A percentile compares a stretch with the other conserved stretches of the same genome.
Conservation (phyloP, 1,284 basidiomycete species). For the Ganoderma lingzhi region DNA sequence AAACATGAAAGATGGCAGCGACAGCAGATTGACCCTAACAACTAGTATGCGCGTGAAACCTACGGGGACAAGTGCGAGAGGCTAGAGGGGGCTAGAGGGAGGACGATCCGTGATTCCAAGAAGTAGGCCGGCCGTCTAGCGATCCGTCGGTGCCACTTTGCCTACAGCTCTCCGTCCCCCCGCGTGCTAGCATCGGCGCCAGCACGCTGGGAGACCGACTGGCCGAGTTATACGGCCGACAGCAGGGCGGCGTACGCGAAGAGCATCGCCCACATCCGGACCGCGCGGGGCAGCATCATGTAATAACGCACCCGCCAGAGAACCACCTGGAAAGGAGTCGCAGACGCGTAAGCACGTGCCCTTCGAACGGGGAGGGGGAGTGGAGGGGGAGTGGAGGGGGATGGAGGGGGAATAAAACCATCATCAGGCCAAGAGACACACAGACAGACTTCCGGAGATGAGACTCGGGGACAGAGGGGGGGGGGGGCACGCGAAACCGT, state of each 20-base stretch:
- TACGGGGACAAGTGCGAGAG: not conserved
- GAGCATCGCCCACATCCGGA: slow-evolving; percentile 26
- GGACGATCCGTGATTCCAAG: not conserved
- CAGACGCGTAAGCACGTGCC: slow-evolving; percentile 42
- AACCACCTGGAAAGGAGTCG: slow-evolving; percentile 54
- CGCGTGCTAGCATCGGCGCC: not conserved
- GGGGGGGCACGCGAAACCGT: slow-evolving; percentile 13
- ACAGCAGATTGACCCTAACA: not conserved
- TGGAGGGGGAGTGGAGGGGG: not conserved
- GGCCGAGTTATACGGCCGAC: slow-evolving; percentile 31
- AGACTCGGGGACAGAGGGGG: slow-evolving; percentile 2
- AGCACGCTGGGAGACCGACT: slow-evolving; percentile 18
- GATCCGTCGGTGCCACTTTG: not conserved
- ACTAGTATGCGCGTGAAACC: not conserved
- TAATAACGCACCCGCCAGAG: slow-evolving; percentile 52
- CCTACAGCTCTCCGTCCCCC: not conserved
- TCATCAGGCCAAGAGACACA: slow-evolving; percentile 26
- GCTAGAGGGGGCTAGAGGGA: too few species aligned
- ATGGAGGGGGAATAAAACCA: not conserved
- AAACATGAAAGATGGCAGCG: not conserved
- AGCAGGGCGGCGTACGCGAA: slow-evolving; percentile 32
- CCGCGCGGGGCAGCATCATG: slow-evolving; percentile 28
- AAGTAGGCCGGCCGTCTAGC: not conserved
- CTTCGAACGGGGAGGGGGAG: slow-evolving; percentile 29
- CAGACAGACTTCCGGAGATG: slow-evolving; percentile 5